These are phyloP conservation scores for Russula ochroleuca DNA, from an alignment of 768 basidiomycete genomes.

Conservation along the genomic window DNA sequence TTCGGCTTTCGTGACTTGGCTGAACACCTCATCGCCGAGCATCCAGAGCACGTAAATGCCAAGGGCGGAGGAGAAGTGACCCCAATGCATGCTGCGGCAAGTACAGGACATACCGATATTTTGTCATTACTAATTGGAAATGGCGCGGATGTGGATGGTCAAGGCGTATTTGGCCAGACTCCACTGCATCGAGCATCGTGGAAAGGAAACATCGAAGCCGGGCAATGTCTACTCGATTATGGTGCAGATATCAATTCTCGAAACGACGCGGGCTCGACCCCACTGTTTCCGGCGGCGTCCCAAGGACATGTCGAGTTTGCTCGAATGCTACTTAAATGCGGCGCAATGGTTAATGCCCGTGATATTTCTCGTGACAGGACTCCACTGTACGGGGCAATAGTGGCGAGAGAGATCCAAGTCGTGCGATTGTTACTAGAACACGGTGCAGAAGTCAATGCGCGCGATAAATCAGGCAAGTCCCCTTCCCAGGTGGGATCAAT, in stretches of 20 bases:
- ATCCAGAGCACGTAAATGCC: not conserved
- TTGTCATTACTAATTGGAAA: not conserved
- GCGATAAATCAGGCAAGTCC: too few species aligned
- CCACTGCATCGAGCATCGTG: not conserved
- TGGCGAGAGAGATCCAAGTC: not conserved
- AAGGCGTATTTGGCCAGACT: not conserved
- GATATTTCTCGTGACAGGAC: not conserved
- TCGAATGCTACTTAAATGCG: not conserved
- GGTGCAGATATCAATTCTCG: not conserved
- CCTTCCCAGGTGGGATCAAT: too few species aligned
- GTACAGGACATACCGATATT: not conserved
- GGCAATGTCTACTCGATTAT: not conserved
- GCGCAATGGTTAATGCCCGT: not conserved
- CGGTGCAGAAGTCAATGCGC: not conserved
- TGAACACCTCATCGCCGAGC: not conserved
- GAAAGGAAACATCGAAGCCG: not conserved
- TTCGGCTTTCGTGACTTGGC: not conserved
- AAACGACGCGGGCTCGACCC: not conserved
- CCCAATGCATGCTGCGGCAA: not conserved
- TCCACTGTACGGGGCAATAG: not conserved
- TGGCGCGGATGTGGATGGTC: not conserved
- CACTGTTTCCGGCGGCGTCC: not conserved
- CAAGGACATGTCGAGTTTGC: not conserved
- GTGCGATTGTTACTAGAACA: not conserved
- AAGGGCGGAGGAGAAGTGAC: accelerated